A percentile compares a stretch with the other conserved stretches of the same genome.
Evolutionary conservation across 306 rosid genomes (phyloP).

Genomic region (Pyrus communis): DNA sequence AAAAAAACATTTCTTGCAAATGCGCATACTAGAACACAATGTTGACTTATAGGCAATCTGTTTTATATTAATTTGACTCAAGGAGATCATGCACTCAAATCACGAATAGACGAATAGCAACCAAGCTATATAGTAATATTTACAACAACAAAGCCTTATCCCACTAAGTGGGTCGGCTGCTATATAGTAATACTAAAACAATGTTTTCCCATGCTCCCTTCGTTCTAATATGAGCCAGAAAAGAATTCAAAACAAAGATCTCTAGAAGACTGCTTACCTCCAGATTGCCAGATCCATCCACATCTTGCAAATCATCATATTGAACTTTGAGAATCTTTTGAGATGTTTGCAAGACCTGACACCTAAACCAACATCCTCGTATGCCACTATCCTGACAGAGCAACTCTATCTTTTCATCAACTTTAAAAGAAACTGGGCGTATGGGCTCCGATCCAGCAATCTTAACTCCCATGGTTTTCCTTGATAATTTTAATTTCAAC

Average conservation of each 20-base stretch:
- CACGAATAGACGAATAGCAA: neutral
- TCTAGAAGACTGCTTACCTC: constrained; percentile 39
- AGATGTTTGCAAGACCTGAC: constrained; percentile 48
- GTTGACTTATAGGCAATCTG: neutral
- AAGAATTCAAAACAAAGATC: constrained; percentile 2
- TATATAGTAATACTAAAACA: neutral
- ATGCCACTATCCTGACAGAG: constrained; percentile 85
- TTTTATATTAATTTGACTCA: neutral
- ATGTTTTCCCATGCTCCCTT: neutral
- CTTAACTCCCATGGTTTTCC: constrained; percentile 36
- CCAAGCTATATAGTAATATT: neutral
- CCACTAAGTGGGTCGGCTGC: neutral
- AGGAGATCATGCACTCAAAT: neutral
- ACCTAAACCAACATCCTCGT: constrained; percentile 86
- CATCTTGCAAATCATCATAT: constrained; percentile 53
- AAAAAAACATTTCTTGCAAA: neutral
- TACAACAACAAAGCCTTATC: neutral
- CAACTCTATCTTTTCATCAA: constrained; percentile 48
- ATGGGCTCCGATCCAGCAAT: constrained; percentile 27
- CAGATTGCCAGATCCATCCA: constrained; percentile 40
- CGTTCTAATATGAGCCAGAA: neutral
- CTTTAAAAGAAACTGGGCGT: constrained; percentile 33
- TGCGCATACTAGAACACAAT: neutral
- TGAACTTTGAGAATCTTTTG: constrained; percentile 55
- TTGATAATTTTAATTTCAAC: constrained; percentile 51